Evolutionary conservation across 768 basidiomycete species (phyloP).

Genomic region (Rhodotorula toruloides): DNA sequence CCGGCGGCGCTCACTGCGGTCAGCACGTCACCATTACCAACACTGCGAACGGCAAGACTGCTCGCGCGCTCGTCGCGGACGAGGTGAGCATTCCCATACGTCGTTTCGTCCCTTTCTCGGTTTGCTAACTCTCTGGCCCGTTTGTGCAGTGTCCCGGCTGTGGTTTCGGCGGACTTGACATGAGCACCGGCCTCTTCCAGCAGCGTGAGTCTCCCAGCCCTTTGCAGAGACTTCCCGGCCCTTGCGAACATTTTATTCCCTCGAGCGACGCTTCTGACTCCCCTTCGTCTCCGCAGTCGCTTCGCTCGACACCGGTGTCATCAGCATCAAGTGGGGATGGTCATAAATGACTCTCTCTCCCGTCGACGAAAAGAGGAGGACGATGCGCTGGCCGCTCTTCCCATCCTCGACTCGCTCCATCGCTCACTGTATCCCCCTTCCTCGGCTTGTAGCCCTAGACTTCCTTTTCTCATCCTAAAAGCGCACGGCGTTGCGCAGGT

Average conservation of each 20-base stretch:
- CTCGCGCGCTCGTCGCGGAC: neutral
- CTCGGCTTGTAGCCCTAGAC: too few relatives aligned
- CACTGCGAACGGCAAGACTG: slow-evolving; percentile 11
- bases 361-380: neutral
- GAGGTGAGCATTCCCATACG: neutral
- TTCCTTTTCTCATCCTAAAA: too few relatives aligned
- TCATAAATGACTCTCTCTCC: neutral
- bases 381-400: neutral
- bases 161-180: slow-evolving; percentile 56
- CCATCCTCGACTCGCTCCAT: too few relatives aligned
- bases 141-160: slow-evolving; percentile 11
- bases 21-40: slow-evolving; percentile 11
- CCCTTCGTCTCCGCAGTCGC: slow-evolving; percentile 48
- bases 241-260: neutral
- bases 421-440: too few relatives aligned
- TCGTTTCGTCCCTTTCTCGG: too few relatives aligned
- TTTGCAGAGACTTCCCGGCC: neutral
- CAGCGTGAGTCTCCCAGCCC: slow-evolving; percentile 41
- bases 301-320: slow-evolving; percentile 52
- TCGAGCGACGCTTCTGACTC: neutral
- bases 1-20: slow-evolving; percentile 12
- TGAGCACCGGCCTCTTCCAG: slow-evolving; percentile 58
- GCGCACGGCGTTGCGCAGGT: too few relatives aligned
- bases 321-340: slow-evolving; percentile 50
- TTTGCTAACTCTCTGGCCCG: slow-evolving; percentile 11